Conservation (phyloP, 106 monocot genomes). For the Dendrobium chrysotoxum region DNA sequence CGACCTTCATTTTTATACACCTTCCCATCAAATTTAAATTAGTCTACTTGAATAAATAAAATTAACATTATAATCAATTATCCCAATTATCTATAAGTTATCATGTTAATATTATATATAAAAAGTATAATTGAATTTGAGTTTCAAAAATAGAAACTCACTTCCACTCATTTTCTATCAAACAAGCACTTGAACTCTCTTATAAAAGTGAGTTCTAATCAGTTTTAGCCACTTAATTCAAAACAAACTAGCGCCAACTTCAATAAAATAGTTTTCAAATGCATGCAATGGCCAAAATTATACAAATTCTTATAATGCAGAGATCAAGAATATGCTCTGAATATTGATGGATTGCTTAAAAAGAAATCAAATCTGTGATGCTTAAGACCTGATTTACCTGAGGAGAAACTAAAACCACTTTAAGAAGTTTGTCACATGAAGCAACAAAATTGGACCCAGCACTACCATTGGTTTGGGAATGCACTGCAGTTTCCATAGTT, state of each 20-base stretch:
- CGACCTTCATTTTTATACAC: neutral
- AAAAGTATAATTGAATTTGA: neutral
- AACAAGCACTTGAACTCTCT: neutral
- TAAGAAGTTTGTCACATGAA: slow-evolving; percentile 39
- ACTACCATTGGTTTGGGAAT: slow-evolving; percentile 15
- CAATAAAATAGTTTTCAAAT: neutral
- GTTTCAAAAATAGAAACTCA: neutral
- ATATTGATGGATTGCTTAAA: neutral
- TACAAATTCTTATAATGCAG: neutral
- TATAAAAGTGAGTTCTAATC: neutral
- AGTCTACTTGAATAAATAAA: neutral
- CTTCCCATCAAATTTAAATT: neutral
- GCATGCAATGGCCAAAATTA: neutral
- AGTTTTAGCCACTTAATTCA: neutral
- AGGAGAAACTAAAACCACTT: slow-evolving; percentile 83
- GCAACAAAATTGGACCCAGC: slow-evolving; percentile 7
- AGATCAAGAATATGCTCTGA: neutral
- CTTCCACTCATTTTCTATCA: neutral
- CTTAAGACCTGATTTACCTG: slow-evolving; percentile 35
- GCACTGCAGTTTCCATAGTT: slow-evolving; percentile 22
- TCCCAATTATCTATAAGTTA: neutral
- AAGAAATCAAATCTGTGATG: neutral
- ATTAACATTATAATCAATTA: neutral
- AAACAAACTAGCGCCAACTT: neutral
- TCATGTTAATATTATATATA: neutral